Conservation (phyloP, 306 rosid species). For the Purshia tridentata region DNA sequence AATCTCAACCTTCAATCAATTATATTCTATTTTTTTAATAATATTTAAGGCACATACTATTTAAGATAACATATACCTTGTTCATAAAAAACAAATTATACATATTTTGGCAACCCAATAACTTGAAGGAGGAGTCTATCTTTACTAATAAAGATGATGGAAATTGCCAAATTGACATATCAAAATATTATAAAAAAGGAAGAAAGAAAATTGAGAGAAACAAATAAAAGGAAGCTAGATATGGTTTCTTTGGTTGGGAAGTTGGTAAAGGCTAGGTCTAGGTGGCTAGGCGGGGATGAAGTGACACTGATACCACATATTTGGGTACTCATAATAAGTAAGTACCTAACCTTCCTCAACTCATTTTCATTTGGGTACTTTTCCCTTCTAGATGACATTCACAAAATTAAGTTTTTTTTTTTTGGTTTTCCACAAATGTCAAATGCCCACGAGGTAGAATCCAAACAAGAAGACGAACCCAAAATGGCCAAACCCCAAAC, state of each 20-base stretch:
- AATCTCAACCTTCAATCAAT: too few species aligned
- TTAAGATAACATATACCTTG: too few species aligned
- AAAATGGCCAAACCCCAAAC: conserved; percentile 27
- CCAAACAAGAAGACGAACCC: background rate
- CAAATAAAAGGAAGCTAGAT: background rate
- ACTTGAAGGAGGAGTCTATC: too few species aligned
- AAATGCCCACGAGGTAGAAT: background rate
- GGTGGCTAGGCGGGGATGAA: background rate
- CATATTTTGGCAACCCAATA: too few species aligned
- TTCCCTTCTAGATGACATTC: too few species aligned
- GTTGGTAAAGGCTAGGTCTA: background rate
- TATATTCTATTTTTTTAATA: too few species aligned
- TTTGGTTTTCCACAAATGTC: background rate
- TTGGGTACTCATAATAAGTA: background rate
- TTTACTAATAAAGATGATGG: too few species aligned
- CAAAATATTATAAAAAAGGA: too few species aligned
- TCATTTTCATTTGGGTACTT: background rate
- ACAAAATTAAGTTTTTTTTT: background rate
- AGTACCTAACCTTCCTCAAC: background rate
- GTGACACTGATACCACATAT: background rate
- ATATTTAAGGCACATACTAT: too few species aligned
- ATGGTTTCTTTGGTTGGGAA: background rate
- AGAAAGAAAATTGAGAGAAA: background rate
- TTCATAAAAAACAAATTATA: too few species aligned
- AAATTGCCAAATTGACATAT: too few species aligned